phyloP scores from a whole-genome alignment of 1,139 yeast species.

The Dujonia santamariae region DNA sequence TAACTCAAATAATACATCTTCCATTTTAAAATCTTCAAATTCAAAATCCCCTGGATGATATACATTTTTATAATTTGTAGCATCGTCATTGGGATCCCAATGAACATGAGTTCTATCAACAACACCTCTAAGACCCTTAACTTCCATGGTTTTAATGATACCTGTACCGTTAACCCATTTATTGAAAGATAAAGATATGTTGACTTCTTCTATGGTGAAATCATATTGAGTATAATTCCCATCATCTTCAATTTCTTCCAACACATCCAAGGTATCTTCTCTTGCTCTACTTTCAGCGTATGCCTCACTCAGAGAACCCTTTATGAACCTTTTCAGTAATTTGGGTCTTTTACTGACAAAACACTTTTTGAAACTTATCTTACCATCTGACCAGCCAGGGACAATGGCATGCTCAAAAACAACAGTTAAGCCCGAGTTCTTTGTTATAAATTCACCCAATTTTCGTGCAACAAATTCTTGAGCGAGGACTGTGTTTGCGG shows the following conservation, averaged over 20 bases:
- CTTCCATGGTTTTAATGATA: conserved; percentile 74
- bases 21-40: conserved; percentile 75
- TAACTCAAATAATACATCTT: conserved; percentile 79
- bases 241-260: conserved; percentile 50
- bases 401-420: conserved; percentile 92
- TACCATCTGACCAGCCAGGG: conserved; percentile 92
- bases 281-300: conserved; percentile 42
- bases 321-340: conserved; percentile 47
- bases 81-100: conserved; percentile 83
- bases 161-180: conserved; percentile 94
- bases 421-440: conserved; percentile 81
- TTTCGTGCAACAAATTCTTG: conserved; percentile 83
- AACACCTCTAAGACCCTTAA: conserved; percentile 85
- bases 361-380: conserved; percentile 78
- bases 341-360: conserved; percentile 83
- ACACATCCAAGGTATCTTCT: conserved; percentile 15
- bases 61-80: conserved; percentile 72
- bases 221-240: conserved; percentile 97
- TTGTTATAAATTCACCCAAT: conserved; percentile 79
- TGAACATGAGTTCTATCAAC: conserved; percentile 84
- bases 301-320: conserved; percentile 75
- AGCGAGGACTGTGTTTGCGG: conserved; percentile 83
- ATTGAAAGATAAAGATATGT: conserved; percentile 72
- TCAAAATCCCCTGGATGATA: conserved; percentile 91
- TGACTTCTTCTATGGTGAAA: conserved; percentile 80